These are phyloP conservation scores for Solanum arcanum DNA, from an alignment of 257 asterid genomes.

Conservation along the genomic window DNA sequence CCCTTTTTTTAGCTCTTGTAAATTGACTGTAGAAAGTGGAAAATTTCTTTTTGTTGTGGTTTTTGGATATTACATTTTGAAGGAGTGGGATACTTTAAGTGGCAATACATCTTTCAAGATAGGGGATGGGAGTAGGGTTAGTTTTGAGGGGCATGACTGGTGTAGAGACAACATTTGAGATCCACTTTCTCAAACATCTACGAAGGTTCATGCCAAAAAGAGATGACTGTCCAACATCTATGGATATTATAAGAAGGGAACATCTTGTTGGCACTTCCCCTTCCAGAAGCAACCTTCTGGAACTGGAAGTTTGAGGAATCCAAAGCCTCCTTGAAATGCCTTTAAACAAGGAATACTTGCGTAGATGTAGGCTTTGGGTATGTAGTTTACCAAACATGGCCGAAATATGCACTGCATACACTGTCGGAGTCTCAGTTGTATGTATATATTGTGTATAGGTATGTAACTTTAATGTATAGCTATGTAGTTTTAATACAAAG, in stretches of 20 bases:
- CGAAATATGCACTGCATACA: neutral
- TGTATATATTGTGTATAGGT: neutral
- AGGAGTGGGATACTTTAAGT: neutral
- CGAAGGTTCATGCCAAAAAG: neutral
- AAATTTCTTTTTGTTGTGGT: neutral
- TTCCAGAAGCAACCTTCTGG: neutral
- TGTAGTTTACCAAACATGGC: neutral
- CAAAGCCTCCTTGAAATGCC: neutral
- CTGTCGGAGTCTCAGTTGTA: neutral
- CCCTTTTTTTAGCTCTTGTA: neutral
- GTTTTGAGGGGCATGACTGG: neutral
- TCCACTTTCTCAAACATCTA: neutral
- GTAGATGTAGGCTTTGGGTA: neutral
- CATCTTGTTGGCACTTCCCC: neutral
- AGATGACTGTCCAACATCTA: neutral
- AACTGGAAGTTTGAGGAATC: neutral
- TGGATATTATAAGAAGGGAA: neutral
- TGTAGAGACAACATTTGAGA: neutral
- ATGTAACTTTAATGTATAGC: neutral
- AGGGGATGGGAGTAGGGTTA: neutral
- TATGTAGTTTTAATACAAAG: neutral
- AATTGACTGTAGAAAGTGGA: neutral
- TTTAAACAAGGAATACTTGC: neutral
- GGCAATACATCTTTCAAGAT: neutral
- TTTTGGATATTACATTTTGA: neutral